Evolutionary conservation across 768 basidiomycete species (phyloP), one percentile per base, ranked within the genome.

Genomic region (Zangia roseola): DNA sequence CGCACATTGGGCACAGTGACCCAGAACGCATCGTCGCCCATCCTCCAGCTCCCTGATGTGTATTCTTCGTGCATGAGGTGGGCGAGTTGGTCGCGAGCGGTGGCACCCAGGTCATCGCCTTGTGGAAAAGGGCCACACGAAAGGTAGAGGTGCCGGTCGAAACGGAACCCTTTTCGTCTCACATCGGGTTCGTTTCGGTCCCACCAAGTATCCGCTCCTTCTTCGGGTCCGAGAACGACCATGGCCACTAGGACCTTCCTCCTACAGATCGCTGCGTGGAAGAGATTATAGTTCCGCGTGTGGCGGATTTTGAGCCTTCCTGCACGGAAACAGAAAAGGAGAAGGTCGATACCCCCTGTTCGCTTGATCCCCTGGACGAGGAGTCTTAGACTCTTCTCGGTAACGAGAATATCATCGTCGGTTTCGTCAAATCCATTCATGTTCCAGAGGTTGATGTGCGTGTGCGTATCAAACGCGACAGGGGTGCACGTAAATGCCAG

Each of bases 171-270:
- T 37, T 13, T 47, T 60, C 26, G 34, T 55, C 50, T 33, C 30
- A 55, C 44, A 9, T 44, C 43, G 10, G n/a, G 26, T 31, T 56
- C 55, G 25, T 72, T 72, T 36, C 55, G 45, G 34, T 50, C 47
- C 70, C 69, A 72, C 70, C 45, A 65, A 1, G 42, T 38, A 19
- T 50, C 10, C 10, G 47, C 41, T 20, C 44, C 57, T 20, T 68
- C 62, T 35, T 67, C 55, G 45, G 71, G 63, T 21, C 71, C 69
- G 7, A 67, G 64, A 17, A 71, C 43, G 17, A 60, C 60, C 12
- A 68, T 33, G 2, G 62, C 63, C 19, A 64, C 59, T 0, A 63
- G 65, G 1, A 71, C 69, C 21, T 64, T 65, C 44, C 53, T 58
- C 35, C 57, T 52, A 28, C 64, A 72, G 9, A 71, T 59, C 14